Evolutionary conservation across 1,139 yeast species (phyloP), one percentile per base, ranked within the genome.

Genomic region (Candida sp.): DNA sequence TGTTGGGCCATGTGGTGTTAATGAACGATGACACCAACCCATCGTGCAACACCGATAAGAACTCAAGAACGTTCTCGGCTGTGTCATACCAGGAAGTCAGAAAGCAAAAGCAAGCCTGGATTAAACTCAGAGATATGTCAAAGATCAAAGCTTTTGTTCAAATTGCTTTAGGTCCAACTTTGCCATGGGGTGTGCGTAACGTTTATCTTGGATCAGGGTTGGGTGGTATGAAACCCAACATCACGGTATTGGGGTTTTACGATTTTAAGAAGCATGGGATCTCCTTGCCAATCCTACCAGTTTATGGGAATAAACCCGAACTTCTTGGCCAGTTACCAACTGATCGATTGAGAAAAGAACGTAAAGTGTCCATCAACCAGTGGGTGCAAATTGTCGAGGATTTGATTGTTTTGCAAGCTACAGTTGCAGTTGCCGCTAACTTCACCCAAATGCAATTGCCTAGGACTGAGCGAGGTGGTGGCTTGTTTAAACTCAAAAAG

Each of bases 191-290:
- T n/a, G 96, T 91, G 0, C 75, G 98, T 53, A 93, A 94, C 65
- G 92, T 94, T 12, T 92, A 84, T 53, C 69, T 93, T 56, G 98
- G 98, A 0, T 89, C 97, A 3, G 99, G 99, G 0, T 74, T 94
- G 23, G 99, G 99, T 5, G 98, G 98, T 11, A 94, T 94, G 98
- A 87, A 84, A 60, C 99, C 99, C 1, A 94, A 94, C 65, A 92
- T 94, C 50, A 91, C 97, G 0, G 96, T 94, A 0, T 58, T 93
- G 46, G 98, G 98, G 0, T 91, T 91, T 62, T 90, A 87, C 60
- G 96, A 92, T 62, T 75, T 84, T 48, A 65, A 63, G 12, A 75
- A 75, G 51, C 80, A 73, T 56, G 78, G 80, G 0, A 62, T 72
- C 17, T 62, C 64, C 7, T 57, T 72, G 47, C 75, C 77, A 1